Evolutionary conservation across 1,284 basidiomycete genomes (phyloP), one percentile per base, ranked within the genome.

Genomic region (Ceratobasidium sp.): DNA sequence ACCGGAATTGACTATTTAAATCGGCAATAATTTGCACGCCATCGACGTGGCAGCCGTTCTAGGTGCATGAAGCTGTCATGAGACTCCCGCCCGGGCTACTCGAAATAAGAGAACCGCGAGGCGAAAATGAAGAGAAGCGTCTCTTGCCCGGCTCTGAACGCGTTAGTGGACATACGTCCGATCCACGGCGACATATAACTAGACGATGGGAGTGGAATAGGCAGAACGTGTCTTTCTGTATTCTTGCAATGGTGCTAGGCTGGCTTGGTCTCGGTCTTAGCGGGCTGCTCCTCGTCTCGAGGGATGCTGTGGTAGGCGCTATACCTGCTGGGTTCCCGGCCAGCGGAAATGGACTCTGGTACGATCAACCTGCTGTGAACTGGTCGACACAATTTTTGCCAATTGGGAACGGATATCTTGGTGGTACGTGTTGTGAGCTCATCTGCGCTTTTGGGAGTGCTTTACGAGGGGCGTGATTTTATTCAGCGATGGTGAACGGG

Each of bases 291-390:
- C 51, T 6, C 8, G 16, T 37, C 19, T n/a, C 29, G 19, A 58
- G 31, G 11, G 54, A 34, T 11, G 54, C 19, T 34, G 29, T 34
- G 19, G 24, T 58, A 19, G 76, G 80, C 24, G 81, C 84, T 8
- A 88, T 89, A 37, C 74, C 84, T 16, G 85, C 84, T 71, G 66
- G 62, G 9, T 91, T 92, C 79, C 91, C 91, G 0, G 78, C 82
- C 2, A 88, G 88, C n/a, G 91, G 91, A 16, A 92, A 92, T 80
- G 90, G 87, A 1, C 81, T 92, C 29, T 92, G 91, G 91, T 92
- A 88, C 78, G 86, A 81, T 7, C 76, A 83, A 7, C 85, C 87
- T 0, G 90, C 61, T 22, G 41, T 43, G 16, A 69, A 54, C 34
- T 92, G 91, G 91, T 82, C 84, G 0, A 83, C 83, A 53, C 85